Evolutionary conservation across 2,329 filamentous ascomycete species (phyloP), one percentile per base, ranked within the genome.

Genomic region (Colletotrichum sp.): DNA sequence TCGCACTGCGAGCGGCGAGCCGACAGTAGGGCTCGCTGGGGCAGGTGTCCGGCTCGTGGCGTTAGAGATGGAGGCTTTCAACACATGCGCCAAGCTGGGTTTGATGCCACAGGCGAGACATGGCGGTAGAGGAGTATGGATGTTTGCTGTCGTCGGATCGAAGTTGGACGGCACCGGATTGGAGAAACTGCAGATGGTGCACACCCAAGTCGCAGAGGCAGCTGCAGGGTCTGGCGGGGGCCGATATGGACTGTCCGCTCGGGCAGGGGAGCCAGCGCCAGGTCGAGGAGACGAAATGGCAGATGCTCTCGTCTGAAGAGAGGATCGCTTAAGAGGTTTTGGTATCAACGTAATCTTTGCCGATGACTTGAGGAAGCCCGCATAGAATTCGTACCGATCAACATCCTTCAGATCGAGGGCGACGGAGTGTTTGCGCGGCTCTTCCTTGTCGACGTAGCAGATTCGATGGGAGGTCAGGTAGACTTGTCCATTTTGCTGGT

Each of bases 71-170:
- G 96, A 92, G 12, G 96, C 95, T 85, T 98, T 98, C 39, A 98
- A 87, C 3, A 99, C 90, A 77, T 95, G 93, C 3, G 95, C 91
- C 65, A 98, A 89, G 0, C 94, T 93, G 5, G 97, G 97, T 81
- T 97, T 98, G 81, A 99, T 98, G 0, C 97, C 97, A 83, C 97
- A 99, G 7, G 96, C 94, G 70, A 98, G 88, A 82, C 97, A 99
- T 79, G 96, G 95, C 5, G 96, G 94, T 26, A 98, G 86, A 10
- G 93, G 93, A 7, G 95, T 98, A 77, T 95, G 92, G 24, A 93
- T 91, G 77, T 92, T 97, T 10, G 95, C 95, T 4, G 94, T 93
- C 2, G 93, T 90, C 0, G 96, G 95, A 81, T 99, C 96, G 83
- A 99, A 99, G 83, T 98, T 98, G 49, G 95, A 95, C 1, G 97